Base-by-base conservation (phyloP, 345 rosid species). In the Pistacia vera region DNA sequence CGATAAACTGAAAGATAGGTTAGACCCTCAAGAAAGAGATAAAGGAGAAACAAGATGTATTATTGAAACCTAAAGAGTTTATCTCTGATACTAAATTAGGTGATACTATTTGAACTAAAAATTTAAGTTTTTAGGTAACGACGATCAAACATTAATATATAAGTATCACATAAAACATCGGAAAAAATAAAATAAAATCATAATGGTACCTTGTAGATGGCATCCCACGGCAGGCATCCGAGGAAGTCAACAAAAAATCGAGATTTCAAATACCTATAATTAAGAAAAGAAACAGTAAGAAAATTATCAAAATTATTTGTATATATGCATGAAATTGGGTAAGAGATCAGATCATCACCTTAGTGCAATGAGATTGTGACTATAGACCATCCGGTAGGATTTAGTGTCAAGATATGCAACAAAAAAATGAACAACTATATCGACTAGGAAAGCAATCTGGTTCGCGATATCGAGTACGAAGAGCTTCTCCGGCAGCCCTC, bases 151-250 rank as follows among this genome's bases (percentile, higher is more conserved):
- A 59, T 17, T 20, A 64, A 5, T 46, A 22, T 11, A 48, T 12
- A 44, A 6, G 17, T 11, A 20, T 7, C 63, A 22, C n/a, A 2
- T 30, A 20, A 3, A 48, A 25, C 25, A 25, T 25, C 25, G 25
- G 25, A 25, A 12, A 5, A 17, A 30, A 30, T 30, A 38, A 38
- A 1, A 30, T 35, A 46, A 70, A 2, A 1, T 7, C 51, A 33
- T 52, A 67, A 5, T 6, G 56, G 20, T 73, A 94, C 98, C 92
- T 86, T 92, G 78, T 83, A 92, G 58, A 95, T 89, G 64, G 78
- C 77, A 89, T 95, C 98, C 98, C 97, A 95, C 20, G 98, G 97
- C 64, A 91, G 66, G 70, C 97, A 92, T 48, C 93, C 92, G 10
- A 92, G 85, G 17, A 91, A 38, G 77, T 94, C 97, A 68, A 91